Conservation (phyloP, 495 filamentous ascomycete genomes). For the Trichoderma gamsii region DNA sequence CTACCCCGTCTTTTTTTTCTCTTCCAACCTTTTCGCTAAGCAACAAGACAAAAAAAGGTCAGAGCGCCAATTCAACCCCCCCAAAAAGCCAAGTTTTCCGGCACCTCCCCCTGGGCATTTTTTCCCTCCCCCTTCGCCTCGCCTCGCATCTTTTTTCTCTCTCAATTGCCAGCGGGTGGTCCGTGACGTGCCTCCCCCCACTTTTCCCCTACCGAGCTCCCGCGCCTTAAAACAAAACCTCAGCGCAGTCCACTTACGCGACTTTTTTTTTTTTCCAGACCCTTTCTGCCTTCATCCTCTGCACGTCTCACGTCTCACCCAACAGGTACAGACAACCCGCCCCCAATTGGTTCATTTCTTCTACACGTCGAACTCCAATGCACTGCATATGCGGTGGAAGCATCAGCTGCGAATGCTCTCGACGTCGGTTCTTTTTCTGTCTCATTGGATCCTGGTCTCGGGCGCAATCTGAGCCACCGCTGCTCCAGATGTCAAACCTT, state of each 20-base stretch:
- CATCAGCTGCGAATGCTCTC: not conserved
- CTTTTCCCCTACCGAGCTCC: not conserved
- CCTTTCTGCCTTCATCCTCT: not conserved
- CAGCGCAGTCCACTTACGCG: conserved; percentile 12
- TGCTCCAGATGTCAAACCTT: not conserved
- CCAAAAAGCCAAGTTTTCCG: not conserved
- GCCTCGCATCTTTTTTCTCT: not conserved
- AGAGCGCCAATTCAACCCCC: not conserved
- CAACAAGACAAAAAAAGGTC: not conserved
- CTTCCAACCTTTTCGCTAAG: not conserved
- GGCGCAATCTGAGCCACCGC: no score
- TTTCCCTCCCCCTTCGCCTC: not conserved
- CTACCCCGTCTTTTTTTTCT: conserved; percentile 6
- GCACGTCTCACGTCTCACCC: not conserved
- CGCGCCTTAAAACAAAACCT: conserved; percentile 10
- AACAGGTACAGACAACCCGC: conserved; percentile 4
- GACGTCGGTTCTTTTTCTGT: not conserved
- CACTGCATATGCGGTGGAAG: not conserved
- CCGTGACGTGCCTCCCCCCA: conserved; percentile 8
- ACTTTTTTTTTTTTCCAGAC: not conserved
- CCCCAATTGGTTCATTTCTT: not conserved
- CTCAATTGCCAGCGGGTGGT: conserved; percentile 4
- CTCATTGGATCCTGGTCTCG: not conserved
- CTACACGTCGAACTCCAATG: not conserved
- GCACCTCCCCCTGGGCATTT: not conserved